A percentile compares a stretch with the other conserved stretches of the same genome.
Evolutionary conservation across 441 rosid genomes (phyloP).

Genomic region (Omphalea diandra): DNA sequence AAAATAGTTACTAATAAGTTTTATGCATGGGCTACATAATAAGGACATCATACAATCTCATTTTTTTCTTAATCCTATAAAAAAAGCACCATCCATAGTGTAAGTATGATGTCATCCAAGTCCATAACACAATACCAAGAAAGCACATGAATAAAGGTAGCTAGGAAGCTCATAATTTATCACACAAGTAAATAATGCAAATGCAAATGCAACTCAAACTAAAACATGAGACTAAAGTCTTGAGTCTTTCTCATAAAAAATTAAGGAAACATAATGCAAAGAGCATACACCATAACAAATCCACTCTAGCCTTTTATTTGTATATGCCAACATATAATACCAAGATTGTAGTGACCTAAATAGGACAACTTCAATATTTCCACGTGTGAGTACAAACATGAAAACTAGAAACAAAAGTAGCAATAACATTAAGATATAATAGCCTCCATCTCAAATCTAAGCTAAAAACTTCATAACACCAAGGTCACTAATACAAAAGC

Average conservation of each 20-base stretch:
- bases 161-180: not conserved
- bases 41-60: not conserved
- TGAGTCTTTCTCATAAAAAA: not conserved
- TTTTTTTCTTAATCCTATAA: not conserved
- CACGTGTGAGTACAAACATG: conserved; percentile 3
- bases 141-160: not conserved
- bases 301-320: not conserved
- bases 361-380: not conserved
- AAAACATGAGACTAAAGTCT: not conserved
- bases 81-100: too few species aligned
- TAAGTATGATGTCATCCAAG: not conserved
- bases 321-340: not conserved
- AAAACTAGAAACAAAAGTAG: not conserved
- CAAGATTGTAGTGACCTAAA: not conserved
- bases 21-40: not conserved
- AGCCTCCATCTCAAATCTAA: conserved; percentile 11
- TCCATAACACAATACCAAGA: not conserved
- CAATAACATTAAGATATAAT: conserved; percentile 20
- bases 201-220: conserved; percentile 1
- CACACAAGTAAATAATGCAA: conserved; percentile 1
- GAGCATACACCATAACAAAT: not conserved
- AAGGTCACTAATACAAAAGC: too few species aligned
- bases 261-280: not conserved
- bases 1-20: not conserved
- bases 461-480: conserved; percentile 5